A percentile compares a stretch with the other conserved stretches of the same genome.
Evolutionary conservation across 345 rosid species (phyloP).

Genomic region (Salix brachista): DNA sequence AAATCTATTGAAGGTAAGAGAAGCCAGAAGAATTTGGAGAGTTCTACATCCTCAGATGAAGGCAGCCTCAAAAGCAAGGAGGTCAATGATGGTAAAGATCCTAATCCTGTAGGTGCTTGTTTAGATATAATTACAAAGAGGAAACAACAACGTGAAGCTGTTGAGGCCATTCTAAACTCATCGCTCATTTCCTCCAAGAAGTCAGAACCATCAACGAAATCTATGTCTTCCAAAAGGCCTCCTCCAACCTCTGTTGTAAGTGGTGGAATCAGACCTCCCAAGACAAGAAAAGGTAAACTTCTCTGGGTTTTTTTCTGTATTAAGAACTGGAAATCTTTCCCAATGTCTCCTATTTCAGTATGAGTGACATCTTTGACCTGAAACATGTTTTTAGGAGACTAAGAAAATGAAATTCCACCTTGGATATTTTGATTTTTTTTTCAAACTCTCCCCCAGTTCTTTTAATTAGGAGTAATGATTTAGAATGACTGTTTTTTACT

Average conservation of each 20-base stretch:
- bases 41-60: slow-evolving; percentile 25
- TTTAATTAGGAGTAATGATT: not conserved
- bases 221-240: slow-evolving; percentile 49
- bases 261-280: slow-evolving; percentile 47
- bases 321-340: not conserved
- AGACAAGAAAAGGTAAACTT: slow-evolving; percentile 57
- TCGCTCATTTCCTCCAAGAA: slow-evolving; percentile 76
- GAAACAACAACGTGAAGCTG: slow-evolving; percentile 80
- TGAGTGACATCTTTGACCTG: not conserved
- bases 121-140: slow-evolving; percentile 53
- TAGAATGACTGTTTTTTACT: not conserved
- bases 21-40: slow-evolving; percentile 29
- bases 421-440: not conserved
- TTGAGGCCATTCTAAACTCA: slow-evolving; percentile 75
- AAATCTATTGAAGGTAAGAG: slow-evolving; percentile 31
- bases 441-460: not conserved
- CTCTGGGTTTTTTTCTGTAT: not conserved
- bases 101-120: slow-evolving; percentile 34
- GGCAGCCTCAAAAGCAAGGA: slow-evolving; percentile 29
- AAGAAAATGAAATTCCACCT: not conserved
- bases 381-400: not conserved
- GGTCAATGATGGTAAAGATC: slow-evolving; percentile 22
- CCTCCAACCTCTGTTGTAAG: slow-evolving; percentile 37
- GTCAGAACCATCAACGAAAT: slow-evolving; percentile 35
- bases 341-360: not conserved